Conservation (phyloP, 495 filamentous ascomycete genomes). For the Hyaloscypha hepaticicola region DNA sequence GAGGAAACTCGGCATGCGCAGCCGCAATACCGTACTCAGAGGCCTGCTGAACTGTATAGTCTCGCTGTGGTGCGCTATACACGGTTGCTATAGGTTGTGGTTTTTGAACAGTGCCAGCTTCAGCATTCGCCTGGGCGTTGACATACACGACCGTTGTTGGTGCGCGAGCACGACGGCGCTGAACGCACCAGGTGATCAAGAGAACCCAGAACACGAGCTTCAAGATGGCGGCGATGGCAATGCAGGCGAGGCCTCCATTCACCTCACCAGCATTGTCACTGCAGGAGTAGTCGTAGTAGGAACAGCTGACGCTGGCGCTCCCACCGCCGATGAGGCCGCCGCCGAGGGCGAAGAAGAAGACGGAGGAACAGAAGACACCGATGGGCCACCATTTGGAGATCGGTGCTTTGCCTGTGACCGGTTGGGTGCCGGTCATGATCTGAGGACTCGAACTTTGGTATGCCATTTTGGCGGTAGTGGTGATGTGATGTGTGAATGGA, state of each 20-base stretch:
- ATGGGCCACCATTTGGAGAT: slow-evolving; percentile 8
- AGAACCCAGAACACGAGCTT: slow-evolving; percentile 7
- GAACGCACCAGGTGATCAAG: slow-evolving; percentile 7
- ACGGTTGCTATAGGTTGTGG: not conserved
- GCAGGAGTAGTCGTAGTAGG: not conserved
- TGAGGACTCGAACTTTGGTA: not conserved
- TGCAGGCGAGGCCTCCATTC: slow-evolving; percentile 1
- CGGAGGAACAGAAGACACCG: not conserved
- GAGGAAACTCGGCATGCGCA: not conserved
- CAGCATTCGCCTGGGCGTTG: not conserved
- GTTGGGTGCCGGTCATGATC: not conserved
- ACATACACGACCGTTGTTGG: not conserved
- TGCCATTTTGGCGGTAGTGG: slow-evolving; percentile 5
- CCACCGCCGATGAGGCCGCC: slow-evolving; percentile 1
- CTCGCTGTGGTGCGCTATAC: not conserved
- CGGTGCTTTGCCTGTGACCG: not conserved
- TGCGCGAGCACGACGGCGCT: not conserved
- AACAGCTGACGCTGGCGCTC: not conserved
- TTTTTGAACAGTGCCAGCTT: slow-evolving; percentile 10
- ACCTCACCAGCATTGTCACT: not conserved
- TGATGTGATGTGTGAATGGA: not conserved
- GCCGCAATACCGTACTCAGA: not conserved
- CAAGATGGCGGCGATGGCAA: slow-evolving; percentile 11
- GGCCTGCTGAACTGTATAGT: not conserved
- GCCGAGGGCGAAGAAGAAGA: slow-evolving; percentile 8